Evolutionary conservation across 2,329 filamentous ascomycete species (phyloP).

Genomic region (Aschersonia sp.): DNA sequence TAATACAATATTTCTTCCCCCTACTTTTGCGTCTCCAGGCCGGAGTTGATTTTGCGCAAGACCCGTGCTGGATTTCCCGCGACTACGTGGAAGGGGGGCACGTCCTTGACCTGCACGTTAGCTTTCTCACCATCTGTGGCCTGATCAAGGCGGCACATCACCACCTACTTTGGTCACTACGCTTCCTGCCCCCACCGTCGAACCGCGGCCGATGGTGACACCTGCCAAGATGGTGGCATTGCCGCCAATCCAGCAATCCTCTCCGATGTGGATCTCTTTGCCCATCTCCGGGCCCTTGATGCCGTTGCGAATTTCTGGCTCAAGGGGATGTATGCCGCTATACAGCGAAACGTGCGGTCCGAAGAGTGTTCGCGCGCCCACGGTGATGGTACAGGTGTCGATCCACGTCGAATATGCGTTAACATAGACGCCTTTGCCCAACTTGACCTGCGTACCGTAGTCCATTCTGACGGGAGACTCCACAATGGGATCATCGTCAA

Average conservation of each 20-base stretch:
- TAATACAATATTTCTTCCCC: no score
- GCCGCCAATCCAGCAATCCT: slow-evolving; percentile 71
- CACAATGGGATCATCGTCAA: slow-evolving; percentile 9
- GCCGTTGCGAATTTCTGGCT: slow-evolving; percentile 61
- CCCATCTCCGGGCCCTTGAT: slow-evolving; percentile 62
- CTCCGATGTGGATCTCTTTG: slow-evolving; percentile 58
- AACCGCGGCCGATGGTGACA: slow-evolving; percentile 62
- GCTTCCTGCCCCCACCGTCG: slow-evolving; percentile 64
- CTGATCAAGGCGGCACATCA: slow-evolving; percentile 43
- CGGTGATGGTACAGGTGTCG: slow-evolving; percentile 60
- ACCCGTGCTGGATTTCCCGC: slow-evolving; percentile 12
- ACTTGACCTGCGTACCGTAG: slow-evolving; percentile 17
- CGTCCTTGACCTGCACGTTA: slow-evolving; percentile 11
- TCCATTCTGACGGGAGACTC: slow-evolving; percentile 6
- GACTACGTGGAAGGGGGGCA: slow-evolving; percentile 14
- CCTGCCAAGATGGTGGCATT: slow-evolving; percentile 60
- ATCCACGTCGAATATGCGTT: slow-evolving; percentile 63
- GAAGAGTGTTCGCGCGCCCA: slow-evolving; percentile 65
- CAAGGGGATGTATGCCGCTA: slow-evolving; percentile 61
- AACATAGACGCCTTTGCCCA: slow-evolving; percentile 56
- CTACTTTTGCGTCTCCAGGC: not conserved
- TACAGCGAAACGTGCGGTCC: slow-evolving; percentile 70
- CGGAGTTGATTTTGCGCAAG: slow-evolving; percentile 2
- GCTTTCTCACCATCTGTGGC: slow-evolving; percentile 26
- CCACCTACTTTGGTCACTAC: slow-evolving; percentile 64